Base-by-base conservation (phyloP, 1,139 yeast species). In the Kazachstania sp. region DNA sequence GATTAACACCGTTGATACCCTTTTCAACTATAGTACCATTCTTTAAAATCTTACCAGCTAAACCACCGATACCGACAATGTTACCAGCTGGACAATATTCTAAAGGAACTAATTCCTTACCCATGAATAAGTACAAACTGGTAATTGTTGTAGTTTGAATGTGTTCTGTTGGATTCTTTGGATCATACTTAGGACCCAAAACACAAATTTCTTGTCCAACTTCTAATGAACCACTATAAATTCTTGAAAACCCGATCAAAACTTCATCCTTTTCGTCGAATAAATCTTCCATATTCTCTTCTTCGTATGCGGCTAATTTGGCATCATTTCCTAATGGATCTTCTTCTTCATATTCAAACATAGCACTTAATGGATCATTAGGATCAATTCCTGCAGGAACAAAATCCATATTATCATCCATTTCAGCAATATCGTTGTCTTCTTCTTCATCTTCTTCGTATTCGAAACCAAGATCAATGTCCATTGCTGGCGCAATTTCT, bases 51-150 rank as follows among this genome's bases (percentile, higher is more conserved):
- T 79, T 79, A 11, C 86, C 85, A 20, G 84, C 96, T 38, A 94
- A 72, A 0, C 98, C 98, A 28, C 88, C 94, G 45, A 94, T 83
- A 43, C 97, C 99, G 6, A 87, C 95, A 54, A 94, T 87, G 56
- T 86, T 87, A 34, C 99, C 99, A 1, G 97, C 94, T 1, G 96
- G 96, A 3, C 92, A 97, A 12, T 73, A 75, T 30, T 82, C 75
- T 56, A 94, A 72, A 12, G 87, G 73, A 2, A 88, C 80, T 47
- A 92, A 71, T 52, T 92, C 97, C 53, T 92, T 74, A 13, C 98
- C 99, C 98, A 94, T 94, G 44, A 94, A 73, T 51, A 92, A 70
- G 60, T 78, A 90, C 41, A 94, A 69, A 42, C 83, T 86, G 13
- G 83, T 75, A 32, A 94, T 75, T 1, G 68, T 69, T 1, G 78